Evolutionary conservation across 1,139 yeast genomes (phyloP).

Genomic region (Taphrina confusa): DNA sequence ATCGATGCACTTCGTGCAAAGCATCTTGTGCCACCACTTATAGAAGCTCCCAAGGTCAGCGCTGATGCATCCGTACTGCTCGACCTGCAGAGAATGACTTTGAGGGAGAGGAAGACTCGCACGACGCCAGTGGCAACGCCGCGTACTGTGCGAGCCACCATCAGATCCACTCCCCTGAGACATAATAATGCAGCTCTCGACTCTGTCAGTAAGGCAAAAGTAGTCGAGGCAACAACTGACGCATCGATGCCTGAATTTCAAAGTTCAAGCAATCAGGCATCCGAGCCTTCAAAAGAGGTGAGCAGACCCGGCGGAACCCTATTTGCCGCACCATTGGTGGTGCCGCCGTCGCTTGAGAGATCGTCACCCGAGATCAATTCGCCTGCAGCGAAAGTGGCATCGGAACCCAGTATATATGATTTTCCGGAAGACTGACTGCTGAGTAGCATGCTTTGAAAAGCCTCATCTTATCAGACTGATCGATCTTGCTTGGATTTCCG

Average conservation of each 20-base stretch:
- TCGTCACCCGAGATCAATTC: too few relatives aligned
- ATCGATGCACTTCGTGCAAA: background rate
- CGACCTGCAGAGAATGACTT: slow-evolving; percentile 31
- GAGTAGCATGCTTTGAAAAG: too few relatives aligned
- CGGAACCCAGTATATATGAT: background rate
- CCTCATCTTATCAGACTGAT: too few relatives aligned
- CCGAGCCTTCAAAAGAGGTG: too few relatives aligned
- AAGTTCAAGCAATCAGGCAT: too few relatives aligned
- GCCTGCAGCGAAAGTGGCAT: too few relatives aligned
- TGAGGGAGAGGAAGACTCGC: slow-evolving; percentile 28
- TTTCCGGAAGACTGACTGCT: background rate
- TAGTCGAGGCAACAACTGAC: too few relatives aligned
- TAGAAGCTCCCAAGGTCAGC: background rate
- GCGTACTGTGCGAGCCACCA: background rate
- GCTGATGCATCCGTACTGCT: background rate
- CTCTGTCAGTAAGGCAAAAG: background rate
- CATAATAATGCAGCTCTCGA: background rate
- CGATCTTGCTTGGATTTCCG: too few relatives aligned
- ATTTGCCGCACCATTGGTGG: too few relatives aligned
- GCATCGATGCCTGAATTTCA: too few relatives aligned
- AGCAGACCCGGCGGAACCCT: too few relatives aligned
- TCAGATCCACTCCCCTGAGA: slow-evolving; percentile 4
- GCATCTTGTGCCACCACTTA: background rate
- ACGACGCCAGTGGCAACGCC: slow-evolving; percentile 22
- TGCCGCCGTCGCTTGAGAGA: too few relatives aligned